Conservation (phyloP, 352 stramenopile species). For the Pythium rhizo-oryzae region DNA sequence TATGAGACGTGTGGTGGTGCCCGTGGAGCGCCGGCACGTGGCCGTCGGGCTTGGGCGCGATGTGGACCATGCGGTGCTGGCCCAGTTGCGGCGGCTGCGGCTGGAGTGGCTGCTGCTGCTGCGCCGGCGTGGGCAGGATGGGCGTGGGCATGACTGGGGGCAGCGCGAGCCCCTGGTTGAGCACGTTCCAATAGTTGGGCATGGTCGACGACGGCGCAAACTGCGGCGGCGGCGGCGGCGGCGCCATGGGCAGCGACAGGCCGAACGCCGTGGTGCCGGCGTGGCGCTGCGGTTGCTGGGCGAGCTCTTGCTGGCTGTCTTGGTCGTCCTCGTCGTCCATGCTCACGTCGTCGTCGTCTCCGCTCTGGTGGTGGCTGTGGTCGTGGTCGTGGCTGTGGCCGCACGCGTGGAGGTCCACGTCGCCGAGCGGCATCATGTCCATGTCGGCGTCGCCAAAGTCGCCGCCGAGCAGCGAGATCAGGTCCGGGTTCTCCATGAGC, state of each 20-base stretch:
- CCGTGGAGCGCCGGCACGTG: conserved; percentile 19
- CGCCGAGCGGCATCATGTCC: conserved; percentile 65
- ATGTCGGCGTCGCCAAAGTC: conserved; percentile 53
- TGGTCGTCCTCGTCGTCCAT: conserved; percentile 22
- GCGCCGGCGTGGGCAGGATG: conserved; percentile 1
- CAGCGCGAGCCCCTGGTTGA: conserved; percentile 62
- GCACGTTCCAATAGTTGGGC: conserved; percentile 87
- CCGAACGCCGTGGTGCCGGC: neutral
- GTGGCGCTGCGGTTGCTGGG: neutral
- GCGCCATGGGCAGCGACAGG: conserved; percentile 7
- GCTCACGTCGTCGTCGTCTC: conserved; percentile 15
- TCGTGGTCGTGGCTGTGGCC: neutral
- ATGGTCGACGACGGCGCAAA: conserved; percentile 72
- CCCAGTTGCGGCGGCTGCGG: conserved; percentile 17
- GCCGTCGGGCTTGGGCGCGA: conserved; percentile 69
- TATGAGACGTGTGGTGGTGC: conserved; percentile 4
- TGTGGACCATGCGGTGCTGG: conserved; percentile 68
- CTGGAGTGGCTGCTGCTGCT: conserved; percentile 14
- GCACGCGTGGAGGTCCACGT: conserved; percentile 27
- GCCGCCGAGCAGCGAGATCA: conserved; percentile 32
- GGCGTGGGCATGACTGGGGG: conserved; percentile 23
- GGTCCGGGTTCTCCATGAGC: conserved; percentile 25
- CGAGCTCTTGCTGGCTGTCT: neutral
- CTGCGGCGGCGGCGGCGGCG: conserved; percentile 34
- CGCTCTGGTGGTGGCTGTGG: neutral